A percentile compares a stretch with the other conserved stretches of the same genome.
Evolutionary conservation across 2,329 filamentous ascomycete genomes (phyloP).

Genomic region (Fusarium nematophilum): DNA sequence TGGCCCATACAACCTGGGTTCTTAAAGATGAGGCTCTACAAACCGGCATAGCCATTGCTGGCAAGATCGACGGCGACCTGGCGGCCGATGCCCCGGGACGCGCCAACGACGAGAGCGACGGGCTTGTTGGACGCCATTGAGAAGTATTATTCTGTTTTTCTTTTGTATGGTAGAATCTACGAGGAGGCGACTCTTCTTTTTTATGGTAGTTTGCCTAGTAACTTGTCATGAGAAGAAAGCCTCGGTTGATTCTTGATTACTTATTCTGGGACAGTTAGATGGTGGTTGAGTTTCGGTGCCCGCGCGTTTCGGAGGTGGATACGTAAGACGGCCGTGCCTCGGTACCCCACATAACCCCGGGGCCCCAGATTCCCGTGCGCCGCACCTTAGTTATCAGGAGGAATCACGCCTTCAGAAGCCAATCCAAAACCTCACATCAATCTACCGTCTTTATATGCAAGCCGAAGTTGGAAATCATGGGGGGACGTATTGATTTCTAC

Average conservation of each 20-base stretch:
- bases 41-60: conserved; percentile 76
- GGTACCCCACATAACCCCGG: conserved; percentile 32
- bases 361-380: conserved; percentile 3
- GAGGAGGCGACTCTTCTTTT: too few species aligned
- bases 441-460: too few species aligned
- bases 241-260: neutral
- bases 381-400: neutral
- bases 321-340: conserved; percentile 28
- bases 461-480: conserved; percentile 59
- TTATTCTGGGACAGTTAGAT: neutral
- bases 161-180: neutral
- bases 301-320: conserved; percentile 10
- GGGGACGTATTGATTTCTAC: conserved; percentile 72
- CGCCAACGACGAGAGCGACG: conserved; percentile 79
- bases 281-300: neutral
- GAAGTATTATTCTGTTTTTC: neutral
- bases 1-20: neutral
- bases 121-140: conserved; percentile 50
- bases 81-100: conserved; percentile 82
- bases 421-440: neutral
- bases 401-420: neutral
- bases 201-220: too few species aligned
- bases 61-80: conserved; percentile 84
- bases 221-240: neutral
- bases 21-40: conserved; percentile 1